These are phyloP conservation scores for Chrysosporium keratinophilum DNA, from an alignment of 2,329 filamentous ascomycete species.

Conservation along the genomic window DNA sequence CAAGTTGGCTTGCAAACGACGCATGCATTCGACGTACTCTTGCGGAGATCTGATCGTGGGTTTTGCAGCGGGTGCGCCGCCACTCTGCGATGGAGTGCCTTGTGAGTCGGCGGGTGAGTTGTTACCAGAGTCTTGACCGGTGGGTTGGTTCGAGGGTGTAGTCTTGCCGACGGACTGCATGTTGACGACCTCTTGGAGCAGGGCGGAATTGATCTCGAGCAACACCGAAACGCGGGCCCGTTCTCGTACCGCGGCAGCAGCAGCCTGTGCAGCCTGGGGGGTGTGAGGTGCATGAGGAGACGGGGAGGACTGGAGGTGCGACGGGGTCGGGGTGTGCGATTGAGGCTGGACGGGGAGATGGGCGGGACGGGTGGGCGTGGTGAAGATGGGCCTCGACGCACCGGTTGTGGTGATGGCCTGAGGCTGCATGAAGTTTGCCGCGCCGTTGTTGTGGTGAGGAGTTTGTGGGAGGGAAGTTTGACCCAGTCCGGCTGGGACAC, in stretches of 20 bases:
- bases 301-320: conserved; percentile 10
- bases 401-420: conserved; percentile 12
- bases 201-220: conserved; percentile 39
- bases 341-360: conserved; percentile 1
- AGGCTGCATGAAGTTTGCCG: conserved; percentile 12
- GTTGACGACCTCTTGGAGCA: conserved; percentile 40
- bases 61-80: too few relatives aligned
- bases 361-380: conserved; percentile 13
- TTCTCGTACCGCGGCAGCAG: conserved; percentile 29
- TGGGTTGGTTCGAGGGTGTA: too few relatives aligned
- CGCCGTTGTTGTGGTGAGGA: conserved; percentile 11
- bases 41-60: conserved; percentile 29
- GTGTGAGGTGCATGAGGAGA: conserved; percentile 10
- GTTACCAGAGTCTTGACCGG: conserved; percentile 22
- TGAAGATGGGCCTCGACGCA: conserved; percentile 12
- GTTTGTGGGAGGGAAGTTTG: conserved; percentile 19
- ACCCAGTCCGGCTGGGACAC: conserved; percentile 9
- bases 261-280: conserved; percentile 10
- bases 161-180: conserved; percentile 29
- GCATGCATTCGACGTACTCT: conserved; percentile 58
- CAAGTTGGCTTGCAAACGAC: conserved; percentile 74
- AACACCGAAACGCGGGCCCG: conserved; percentile 38
- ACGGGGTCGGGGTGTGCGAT: conserved; percentile 4
- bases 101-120: conserved; percentile 22
- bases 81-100: too few relatives aligned